Evolutionary conservation across 1,284 basidiomycete genomes (phyloP).

Genomic region (Cryptococcus sp.): DNA sequence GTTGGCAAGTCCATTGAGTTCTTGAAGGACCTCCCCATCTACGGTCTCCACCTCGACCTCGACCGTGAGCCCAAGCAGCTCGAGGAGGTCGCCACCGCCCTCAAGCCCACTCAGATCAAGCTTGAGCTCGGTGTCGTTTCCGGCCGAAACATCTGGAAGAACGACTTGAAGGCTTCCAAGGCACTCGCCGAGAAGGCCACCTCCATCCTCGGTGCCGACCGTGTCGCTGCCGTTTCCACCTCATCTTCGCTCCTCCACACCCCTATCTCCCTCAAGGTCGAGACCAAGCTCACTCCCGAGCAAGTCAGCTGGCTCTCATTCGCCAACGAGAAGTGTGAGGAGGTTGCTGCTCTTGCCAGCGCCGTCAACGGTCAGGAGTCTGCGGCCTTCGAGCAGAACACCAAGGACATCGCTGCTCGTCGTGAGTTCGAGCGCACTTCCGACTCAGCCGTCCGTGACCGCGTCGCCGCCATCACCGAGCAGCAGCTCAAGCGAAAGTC

Average conservation of each 20-base stretch:
- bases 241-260: conserved; percentile 99
- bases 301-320: conserved; percentile 99
- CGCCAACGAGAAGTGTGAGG: conserved; percentile 92
- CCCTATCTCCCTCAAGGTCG: conserved; percentile 89
- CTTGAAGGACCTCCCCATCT: conserved; percentile 88
- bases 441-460: conserved; percentile 93
- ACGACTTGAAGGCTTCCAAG: conserved; percentile 83
- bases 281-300: conserved; percentile 86
- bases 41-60: conserved; percentile 95
- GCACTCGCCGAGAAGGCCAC: conserved; percentile 83
- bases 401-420: conserved; percentile 86
- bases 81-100: conserved; percentile 75
- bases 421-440: conserved; percentile 95
- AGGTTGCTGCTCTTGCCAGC: conserved; percentile 85
- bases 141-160: conserved; percentile 99
- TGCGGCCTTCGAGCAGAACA: conserved; percentile 82
- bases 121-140: conserved; percentile 97
- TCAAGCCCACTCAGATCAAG: conserved; percentile 77
- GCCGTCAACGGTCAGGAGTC: conserved; percentile 77
- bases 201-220: conserved; percentile 75
- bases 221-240: conserved; percentile 83
- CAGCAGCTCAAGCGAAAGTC: conserved; percentile 88
- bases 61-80: conserved; percentile 91
- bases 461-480: conserved; percentile 86
- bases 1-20: conserved; percentile 90